Conservation (phyloP, 1,139 yeast genomes). For the Pneumocystis sp. region DNA sequence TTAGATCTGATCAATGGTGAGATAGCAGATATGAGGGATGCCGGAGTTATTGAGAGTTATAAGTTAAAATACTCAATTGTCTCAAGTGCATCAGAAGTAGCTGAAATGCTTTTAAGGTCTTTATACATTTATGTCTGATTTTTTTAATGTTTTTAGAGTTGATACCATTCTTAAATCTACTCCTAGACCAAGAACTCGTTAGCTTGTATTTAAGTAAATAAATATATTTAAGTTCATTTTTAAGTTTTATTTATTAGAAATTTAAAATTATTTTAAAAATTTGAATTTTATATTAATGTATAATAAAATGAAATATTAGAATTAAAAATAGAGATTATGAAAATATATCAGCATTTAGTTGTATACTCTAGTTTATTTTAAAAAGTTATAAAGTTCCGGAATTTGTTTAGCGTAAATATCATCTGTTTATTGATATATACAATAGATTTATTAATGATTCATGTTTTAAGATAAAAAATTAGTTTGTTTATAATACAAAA, state of each 20-base stretch:
- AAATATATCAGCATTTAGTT: neutral
- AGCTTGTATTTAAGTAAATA: neutral
- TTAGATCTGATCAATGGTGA: conserved; percentile 70
- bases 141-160: conserved; percentile 34
- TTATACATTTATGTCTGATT: neutral
- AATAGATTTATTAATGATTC: neutral
- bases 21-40: conserved; percentile 85
- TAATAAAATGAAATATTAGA: neutral
- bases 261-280: neutral
- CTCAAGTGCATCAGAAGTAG: conserved; percentile 93
- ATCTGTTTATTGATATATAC: neutral
- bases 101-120: conserved; percentile 42
- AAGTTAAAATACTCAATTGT: conserved; percentile 89
- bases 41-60: conserved; percentile 83
- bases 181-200: conserved; percentile 50
- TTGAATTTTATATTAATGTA: neutral
- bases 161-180: conserved; percentile 93
- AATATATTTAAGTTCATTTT: neutral
- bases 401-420: neutral
- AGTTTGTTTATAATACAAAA: neutral
- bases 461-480: neutral
- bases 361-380: neutral
- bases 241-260: neutral
- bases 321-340: neutral
- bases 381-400: neutral